Evolutionary conservation across 1,139 yeast genomes (phyloP).

Genomic region (Saccharomyces uvarum): DNA sequence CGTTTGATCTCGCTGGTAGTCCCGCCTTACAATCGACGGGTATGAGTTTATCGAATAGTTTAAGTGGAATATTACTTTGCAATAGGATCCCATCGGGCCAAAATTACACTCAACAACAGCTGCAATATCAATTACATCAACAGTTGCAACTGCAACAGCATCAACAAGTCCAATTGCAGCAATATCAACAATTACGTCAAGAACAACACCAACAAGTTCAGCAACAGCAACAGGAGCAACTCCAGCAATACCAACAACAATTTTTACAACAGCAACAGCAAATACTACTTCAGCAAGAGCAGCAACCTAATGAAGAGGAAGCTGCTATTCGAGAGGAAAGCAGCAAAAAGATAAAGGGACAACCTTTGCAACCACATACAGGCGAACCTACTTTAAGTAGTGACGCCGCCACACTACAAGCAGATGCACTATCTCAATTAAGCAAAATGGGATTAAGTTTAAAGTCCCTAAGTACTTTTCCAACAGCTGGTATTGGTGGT

Average conservation of each 20-base stretch:
- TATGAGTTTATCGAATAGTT: conserved; percentile 25
- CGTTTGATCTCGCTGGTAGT: conserved; percentile 21
- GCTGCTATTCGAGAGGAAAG: background rate
- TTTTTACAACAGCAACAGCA: conserved; percentile 3
- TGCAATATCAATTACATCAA: conserved; percentile 16
- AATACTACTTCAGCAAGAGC: conserved; percentile 7
- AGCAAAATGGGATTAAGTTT: conserved; percentile 21
- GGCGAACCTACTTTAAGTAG: background rate
- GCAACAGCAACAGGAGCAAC: conserved; percentile 13
- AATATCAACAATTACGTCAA: conserved; percentile 18
- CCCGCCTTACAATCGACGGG: conserved; percentile 22
- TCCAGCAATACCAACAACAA: background rate
- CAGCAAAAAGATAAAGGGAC: background rate
- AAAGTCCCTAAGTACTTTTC: conserved; percentile 24
- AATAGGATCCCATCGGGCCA: conserved; percentile 16
- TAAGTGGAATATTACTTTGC: conserved; percentile 24
- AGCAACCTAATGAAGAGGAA: conserved; percentile 7
- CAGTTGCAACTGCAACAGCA: conserved; percentile 19
- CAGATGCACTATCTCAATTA: conserved; percentile 21
- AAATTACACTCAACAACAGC: conserved; percentile 12
- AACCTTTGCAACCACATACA: background rate
- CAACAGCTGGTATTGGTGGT: conserved; percentile 33
- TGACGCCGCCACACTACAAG: conserved; percentile 11
- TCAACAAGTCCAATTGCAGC: conserved; percentile 15
- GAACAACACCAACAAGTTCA: conserved; percentile 24